Evolutionary conservation across 169 alveolate species (phyloP).

Genomic region (Cystoisospora suis): DNA sequence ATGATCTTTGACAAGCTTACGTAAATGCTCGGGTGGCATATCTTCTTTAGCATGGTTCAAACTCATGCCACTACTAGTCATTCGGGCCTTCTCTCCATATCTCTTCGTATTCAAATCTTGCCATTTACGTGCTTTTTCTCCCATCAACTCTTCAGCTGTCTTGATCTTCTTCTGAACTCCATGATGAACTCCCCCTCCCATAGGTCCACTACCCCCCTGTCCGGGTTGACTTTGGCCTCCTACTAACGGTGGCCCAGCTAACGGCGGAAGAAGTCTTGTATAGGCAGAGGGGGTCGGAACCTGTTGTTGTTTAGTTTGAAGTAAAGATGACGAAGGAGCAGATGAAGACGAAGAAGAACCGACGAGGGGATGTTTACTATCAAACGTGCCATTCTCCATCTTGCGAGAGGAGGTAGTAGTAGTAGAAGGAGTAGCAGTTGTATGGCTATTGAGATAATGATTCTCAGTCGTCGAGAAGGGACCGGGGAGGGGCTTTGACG

Average conservation of each 20-base stretch:
- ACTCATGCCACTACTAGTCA: background rate
- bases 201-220: background rate
- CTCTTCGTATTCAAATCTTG: constrained; percentile 81
- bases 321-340: no score
- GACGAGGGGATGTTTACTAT: no score
- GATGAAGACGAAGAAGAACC: no score
- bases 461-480: no score
- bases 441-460: no score
- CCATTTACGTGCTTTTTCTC: constrained; percentile 86
- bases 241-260: background rate
- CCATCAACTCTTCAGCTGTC: constrained; percentile 64
- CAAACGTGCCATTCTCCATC: no score
- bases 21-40: constrained; percentile 98
- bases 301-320: no score
- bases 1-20: constrained; percentile 94
- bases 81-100: constrained; percentile 54
- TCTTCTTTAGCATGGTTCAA: constrained; percentile 72
- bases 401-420: no score
- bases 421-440: no score
- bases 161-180: constrained; percentile 1
- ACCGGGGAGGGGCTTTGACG: no score
- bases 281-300: no score
- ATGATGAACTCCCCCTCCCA: background rate
- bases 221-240: background rate
- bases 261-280: no score